Evolutionary conservation across 2,329 filamentous ascomycete species (phyloP), one percentile per base, ranked within the genome.

Genomic region (Akanthomyces dipterigenus): DNA sequence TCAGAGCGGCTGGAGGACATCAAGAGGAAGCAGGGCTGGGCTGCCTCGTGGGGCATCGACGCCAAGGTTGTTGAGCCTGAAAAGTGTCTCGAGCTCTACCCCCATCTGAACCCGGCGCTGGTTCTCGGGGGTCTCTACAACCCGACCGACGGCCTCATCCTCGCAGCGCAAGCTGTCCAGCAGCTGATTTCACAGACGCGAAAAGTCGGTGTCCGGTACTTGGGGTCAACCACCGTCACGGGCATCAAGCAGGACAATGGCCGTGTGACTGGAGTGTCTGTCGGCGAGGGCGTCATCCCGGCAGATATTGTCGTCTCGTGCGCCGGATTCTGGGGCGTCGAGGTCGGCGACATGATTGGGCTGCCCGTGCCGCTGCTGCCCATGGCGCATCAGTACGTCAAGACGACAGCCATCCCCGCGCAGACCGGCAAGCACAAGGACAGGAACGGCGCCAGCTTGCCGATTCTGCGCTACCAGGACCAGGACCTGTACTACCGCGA

Each of bases 241-340:
- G 83, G 79, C 1, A 83, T 88, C 56, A 77, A 83, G 60, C 75
- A 77, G 63, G 67, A 69, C 0, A 69, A 77, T 7, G 77, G 78
- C 20, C 76, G 71, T 3, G 82, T 86, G 14, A 86, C 82, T 0
- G 84, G 84, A 2, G 84, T 87, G 0, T 72, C 64, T 1, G 86
- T 82, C 0, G 72, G 75, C 1, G 71, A 70, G 4, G 79, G 79
- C 24, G 78, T 68, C 0, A 75, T 87, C 22, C 73, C 80, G 0
- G 84, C 84, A 0, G 85, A 88, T 60, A 81, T 87, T 26, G 76
- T 87, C 55, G 71, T 88, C 42, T 87, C 83, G 1, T 88, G 85
- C 63, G 85, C 83, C 7, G 85, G 85, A 0, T 85, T 88, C 70
- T 88, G 85, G 85, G 85, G 85, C 12, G 85, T 87, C 8, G 84